A percentile compares a stretch with the other conserved stretches of the same genome.
phyloP scores from a whole-genome alignment of 1,139 yeast genomes.

The Groenewaldozyma auringiensis region DNA sequence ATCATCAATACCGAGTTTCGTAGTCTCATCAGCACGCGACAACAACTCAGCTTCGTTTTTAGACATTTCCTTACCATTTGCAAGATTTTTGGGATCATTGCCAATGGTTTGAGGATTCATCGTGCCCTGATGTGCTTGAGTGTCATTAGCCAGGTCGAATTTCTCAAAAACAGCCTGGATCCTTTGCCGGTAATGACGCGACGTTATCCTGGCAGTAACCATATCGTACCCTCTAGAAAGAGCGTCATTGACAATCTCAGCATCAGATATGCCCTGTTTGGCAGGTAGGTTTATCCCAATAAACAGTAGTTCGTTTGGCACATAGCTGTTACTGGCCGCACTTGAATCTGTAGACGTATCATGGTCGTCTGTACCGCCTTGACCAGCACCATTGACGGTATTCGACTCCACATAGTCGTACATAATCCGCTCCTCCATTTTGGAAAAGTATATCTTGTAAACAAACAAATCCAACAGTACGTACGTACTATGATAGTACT shows the following conservation, averaged over 20 bases:
- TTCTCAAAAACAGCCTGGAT: slow-evolving; percentile 24
- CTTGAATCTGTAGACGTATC: not conserved
- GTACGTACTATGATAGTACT: too few relatives aligned
- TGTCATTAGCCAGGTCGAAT: slow-evolving; percentile 11
- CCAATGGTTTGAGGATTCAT: not conserved
- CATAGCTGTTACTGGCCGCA: not conserved
- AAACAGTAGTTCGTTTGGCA: slow-evolving; percentile 21
- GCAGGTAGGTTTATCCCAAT: slow-evolving; percentile 33
- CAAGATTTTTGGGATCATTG: not conserved
- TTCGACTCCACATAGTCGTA: not conserved
- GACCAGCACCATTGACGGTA: not conserved
- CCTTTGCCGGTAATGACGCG: slow-evolving; percentile 26
- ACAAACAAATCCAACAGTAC: too few relatives aligned
- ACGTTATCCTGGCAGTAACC: slow-evolving; percentile 32
- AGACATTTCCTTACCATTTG: not conserved
- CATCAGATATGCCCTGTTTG: slow-evolving; percentile 26
- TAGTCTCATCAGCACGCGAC: slow-evolving; percentile 7
- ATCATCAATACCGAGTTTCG: slow-evolving; percentile 15
- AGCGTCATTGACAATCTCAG: slow-evolving; percentile 27
- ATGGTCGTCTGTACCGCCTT: not conserved
- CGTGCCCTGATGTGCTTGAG: not conserved
- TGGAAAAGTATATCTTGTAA: too few relatives aligned
- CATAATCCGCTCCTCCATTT: not conserved
- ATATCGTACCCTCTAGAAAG: slow-evolving; percentile 31
- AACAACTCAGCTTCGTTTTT: slow-evolving; percentile 13